Evolutionary conservation across 2,329 filamentous ascomycete species (phyloP), one percentile per base, ranked within the genome.

Genomic region (Cladophialophora immunda): DNA sequence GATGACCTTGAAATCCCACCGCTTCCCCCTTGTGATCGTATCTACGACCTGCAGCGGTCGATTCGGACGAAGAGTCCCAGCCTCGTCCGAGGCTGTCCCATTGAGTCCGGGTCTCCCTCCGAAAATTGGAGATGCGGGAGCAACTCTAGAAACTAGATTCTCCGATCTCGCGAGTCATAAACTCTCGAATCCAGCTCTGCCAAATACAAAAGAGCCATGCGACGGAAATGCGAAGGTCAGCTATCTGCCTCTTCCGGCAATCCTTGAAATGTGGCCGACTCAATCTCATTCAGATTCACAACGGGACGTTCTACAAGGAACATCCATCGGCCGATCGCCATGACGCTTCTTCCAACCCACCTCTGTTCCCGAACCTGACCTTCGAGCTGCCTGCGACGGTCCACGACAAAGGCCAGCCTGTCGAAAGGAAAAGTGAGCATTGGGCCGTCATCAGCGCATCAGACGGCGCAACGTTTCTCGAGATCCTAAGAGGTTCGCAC

Each of bases 401-500:
- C 4, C 52, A 52, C 7, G 38, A 34, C 19, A n/a, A 4, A 78
- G 81, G 45, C 76, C 84, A 5, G 71, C 79, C 0, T 76, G 74
- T 55, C 11, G 2, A 65, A 11, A 59, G 64, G 36, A 55, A 64
- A 30, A 34, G 65, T 25, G 85, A 91, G 71, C 87, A 92, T 76
- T 98, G 94, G 94, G 91, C 92, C 45, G 83, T 99, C 45, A 84
- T 98, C 29, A 93, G 93, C 0, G 89, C 92, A 0, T 86, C 89
- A 0, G 92, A 92, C 0, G 92, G 94, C 76, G 96, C 93, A 0
- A 91, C 91, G 0, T 89, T 99, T 64, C 84, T 98, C 3, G 87
- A 97, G 67, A 82, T 94, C 22, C 82, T 98, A 9, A 85, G 89
- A 34, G 94, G 94, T 8, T 86, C 90, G 65, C 85, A 94, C 71